Evolutionary conservation across 768 basidiomycete genomes (phyloP), one percentile per base, ranked within the genome.

Genomic region (Lactarius psammicola): DNA sequence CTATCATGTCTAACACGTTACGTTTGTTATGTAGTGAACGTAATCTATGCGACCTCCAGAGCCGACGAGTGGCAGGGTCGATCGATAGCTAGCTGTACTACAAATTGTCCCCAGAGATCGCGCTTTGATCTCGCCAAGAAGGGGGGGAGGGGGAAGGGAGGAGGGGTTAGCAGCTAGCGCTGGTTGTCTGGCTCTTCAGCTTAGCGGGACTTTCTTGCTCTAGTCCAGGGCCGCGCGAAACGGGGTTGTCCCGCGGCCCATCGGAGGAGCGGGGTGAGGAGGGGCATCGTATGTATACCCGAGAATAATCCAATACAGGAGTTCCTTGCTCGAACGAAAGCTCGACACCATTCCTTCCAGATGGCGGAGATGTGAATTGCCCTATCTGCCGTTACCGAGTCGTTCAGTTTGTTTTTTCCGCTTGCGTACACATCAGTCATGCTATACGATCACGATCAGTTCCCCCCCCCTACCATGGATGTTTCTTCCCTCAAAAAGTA

Each of bases 1-100:
- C 67, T 92, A 92, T 70, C 89, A 92, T 77, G 89, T 91, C 15
- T 90, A 75, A 82, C 42, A 87, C 87, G 56, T 87, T 89, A 69
- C 69, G 86, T 7, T 56, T 26, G 60, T 56, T 23, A 8, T 34
- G 23, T 23, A 23, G 34, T 28, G 28, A 7, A 17, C 26, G 15
- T 40, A 30, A 31, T 9, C 23, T 36, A 2, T 31, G 26, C 18
- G 7, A 28, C 13, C 28, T 8, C 53, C 20, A 28, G 46, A 26
- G 31, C 34, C 54, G 33, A 55, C 17, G 28, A 15, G 49, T 49
- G n/a, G 46, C 46, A 9, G 11, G 46, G 46, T 51, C 26, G 1
- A 15, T 49, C 46, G 33, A 42, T 46, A 74, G 73, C 76, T 81
- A n/a, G 4, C 64, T 81, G 71, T 82, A 82, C 69, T 82, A 80